Base-by-base conservation (phyloP, 1,139 yeast genomes). In the Kazachstania sp. region DNA sequence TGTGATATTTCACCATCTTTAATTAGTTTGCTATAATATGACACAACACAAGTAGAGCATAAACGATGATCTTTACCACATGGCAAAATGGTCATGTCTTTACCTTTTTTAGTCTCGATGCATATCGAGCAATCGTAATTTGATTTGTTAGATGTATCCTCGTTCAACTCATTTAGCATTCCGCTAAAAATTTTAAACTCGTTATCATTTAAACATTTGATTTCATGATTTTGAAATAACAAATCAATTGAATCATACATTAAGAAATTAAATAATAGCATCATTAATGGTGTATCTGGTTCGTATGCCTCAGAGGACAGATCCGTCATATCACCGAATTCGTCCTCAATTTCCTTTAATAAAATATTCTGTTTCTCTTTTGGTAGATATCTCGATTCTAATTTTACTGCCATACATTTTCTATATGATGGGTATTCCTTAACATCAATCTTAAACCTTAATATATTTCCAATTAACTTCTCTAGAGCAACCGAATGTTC, bases 71-170 rank as follows among this genome's bases (percentile, higher is more conserved):
- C 43, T 4, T 36, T 39, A n/a, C 39, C 34, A 39, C 61, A 59
- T 0, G 69, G 70, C 43, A 81, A 67, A 48, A 63, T 53, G 7
- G 72, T 68, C 57, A 79, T 73, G 2, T 59, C 51, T 0, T 46
- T 44, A 1, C 90, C 88, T 51, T 74, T 75, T 46, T 66, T 66
- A 37, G 68, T 71, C 35, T 69, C 72, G 55, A 79, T 81, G 54
- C 88, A 82, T 2, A 82, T 80, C 18, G 75, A 78, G 59, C 88
- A 83, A 2, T 66, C 57, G 54, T 72, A 79, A 2, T 81, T 71
- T 31, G 62, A 59, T 12, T 53, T 48, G 5, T 70, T 55, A 54
- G 77, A 76, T 16, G 67, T 65, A 1, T 60, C 52, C 19, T 58
- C 51, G n/a, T 60, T 50, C 0, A 64, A 64, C 5, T 50, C 30